Evolutionary conservation across 83 land plant genomes (phyloP), one percentile per base, ranked within the genome.

Genomic region (Larix sibirica): DNA sequence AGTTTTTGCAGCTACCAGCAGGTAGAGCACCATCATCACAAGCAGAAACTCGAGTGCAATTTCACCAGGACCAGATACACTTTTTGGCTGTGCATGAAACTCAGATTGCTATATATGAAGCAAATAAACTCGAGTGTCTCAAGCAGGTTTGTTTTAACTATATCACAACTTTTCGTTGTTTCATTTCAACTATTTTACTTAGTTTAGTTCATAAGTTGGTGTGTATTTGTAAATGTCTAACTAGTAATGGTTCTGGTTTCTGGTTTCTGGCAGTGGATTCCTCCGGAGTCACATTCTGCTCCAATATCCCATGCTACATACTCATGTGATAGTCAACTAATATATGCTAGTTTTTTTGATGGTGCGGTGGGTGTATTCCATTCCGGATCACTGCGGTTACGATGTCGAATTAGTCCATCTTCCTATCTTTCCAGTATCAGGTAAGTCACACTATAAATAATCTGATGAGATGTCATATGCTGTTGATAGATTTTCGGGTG

Each of bases 61-160:
- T 92, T 74, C 94, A 92, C 75, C 92, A 92, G 77, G 94, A 92
- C 75, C 94, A 92, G 84, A 79, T 70, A 24, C 92, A 92, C 62
- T 92, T 92, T 44, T 77, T 94, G 73, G 95, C 85, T 81, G 93
- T 94, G 12, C 95, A 94, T 61, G 96, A 94, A 86, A 94, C 95
- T 36, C 96, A 94, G 81, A 87, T 94, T 76, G 95, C 96, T 16
- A 89, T 92, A 59, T 94, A 89, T 50, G 96, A 94, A 84, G 80
- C 93, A 4, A 89, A 79, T 44, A 92, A 94, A 80, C 82, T 94
- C 10, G 93, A 89, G 54, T 94, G 95, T 62, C 82, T 89, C 18
- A 90, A 89, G 68, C 96, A 94, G 92, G 96, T 94, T 74, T 9
- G 80, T 70, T 82, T 47, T 70, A 61, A 28, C 24, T 65, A 40